These are phyloP conservation scores for Cercospora zeina DNA, from an alignment of 2,329 filamentous ascomycete species.

Conservation along the genomic window DNA sequence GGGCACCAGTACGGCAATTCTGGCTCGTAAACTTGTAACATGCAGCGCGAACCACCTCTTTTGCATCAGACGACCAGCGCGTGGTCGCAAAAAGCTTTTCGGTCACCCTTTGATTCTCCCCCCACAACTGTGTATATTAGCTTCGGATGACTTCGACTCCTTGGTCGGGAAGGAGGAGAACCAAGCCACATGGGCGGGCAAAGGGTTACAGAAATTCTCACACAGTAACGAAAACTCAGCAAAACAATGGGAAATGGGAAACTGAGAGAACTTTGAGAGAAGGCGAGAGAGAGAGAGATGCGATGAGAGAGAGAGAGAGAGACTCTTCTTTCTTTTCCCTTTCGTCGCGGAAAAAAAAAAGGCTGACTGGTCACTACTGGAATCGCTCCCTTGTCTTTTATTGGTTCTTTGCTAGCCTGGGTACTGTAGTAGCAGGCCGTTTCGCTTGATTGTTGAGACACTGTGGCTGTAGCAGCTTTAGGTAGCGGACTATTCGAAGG, in stretches of 20 bases:
- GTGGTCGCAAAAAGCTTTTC: slow-evolving; percentile 12
- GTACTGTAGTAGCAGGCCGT: too few species aligned
- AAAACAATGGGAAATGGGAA: not conserved
- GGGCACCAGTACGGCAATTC: slow-evolving; percentile 5
- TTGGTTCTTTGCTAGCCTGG: too few species aligned
- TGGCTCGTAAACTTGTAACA: slow-evolving; percentile 11
- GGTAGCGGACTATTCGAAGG: slow-evolving; percentile 13
- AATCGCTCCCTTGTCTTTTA: too few species aligned
- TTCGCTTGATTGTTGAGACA: too few species aligned
- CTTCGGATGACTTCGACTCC: slow-evolving; percentile 12
- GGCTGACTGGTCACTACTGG: not conserved
- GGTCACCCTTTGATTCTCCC: slow-evolving; percentile 1
- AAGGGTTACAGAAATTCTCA: not conserved
- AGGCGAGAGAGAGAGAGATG: not conserved
- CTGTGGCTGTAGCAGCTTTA: too few species aligned
- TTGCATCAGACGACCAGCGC: slow-evolving; percentile 19
- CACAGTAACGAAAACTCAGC: not conserved
- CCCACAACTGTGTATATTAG: slow-evolving; percentile 3
- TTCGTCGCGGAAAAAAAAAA: not conserved
- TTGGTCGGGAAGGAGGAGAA: not conserved
- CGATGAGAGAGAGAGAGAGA: not conserved
- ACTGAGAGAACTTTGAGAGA: not conserved
- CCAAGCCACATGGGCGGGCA: not conserved
- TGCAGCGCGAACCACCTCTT: not conserved
- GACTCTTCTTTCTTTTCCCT: not conserved